These are phyloP conservation scores for Curvularia verruculosa DNA, from an alignment of 2,329 filamentous ascomycete species.

Conservation along the genomic window DNA sequence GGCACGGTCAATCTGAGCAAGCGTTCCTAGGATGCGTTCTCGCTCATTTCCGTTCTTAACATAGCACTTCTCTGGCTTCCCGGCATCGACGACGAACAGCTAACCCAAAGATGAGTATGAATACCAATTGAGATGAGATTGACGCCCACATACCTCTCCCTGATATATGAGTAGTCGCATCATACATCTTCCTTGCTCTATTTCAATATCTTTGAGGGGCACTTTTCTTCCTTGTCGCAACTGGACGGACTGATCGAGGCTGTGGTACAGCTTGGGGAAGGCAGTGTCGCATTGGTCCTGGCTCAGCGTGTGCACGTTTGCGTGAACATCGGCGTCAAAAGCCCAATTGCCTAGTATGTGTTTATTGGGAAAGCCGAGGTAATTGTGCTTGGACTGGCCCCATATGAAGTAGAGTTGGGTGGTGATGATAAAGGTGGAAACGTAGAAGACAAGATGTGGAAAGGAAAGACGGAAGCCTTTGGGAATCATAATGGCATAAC, in stretches of 20 bases:
- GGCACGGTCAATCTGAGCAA: slow-evolving; percentile 43
- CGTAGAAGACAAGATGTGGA: slow-evolving; percentile 37
- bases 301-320: slow-evolving; percentile 42
- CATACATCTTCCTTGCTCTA: slow-evolving; percentile 41
- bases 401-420: slow-evolving; percentile 39
- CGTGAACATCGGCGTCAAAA: slow-evolving; percentile 40
- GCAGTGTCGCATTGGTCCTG: slow-evolving; percentile 42
- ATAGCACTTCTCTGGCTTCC: slow-evolving; percentile 42
- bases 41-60: slow-evolving; percentile 44
- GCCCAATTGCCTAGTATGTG: slow-evolving; percentile 23
- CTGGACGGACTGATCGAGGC: slow-evolving; percentile 35
- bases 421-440: slow-evolving; percentile 39
- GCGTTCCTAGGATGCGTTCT: slow-evolving; percentile 43
- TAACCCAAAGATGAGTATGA: slow-evolving; percentile 19
- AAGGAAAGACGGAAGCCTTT: slow-evolving; percentile 38
- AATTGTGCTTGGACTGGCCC: slow-evolving; percentile 31
- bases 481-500: slow-evolving; percentile 43
- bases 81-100: slow-evolving; percentile 42
- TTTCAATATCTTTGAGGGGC: slow-evolving; percentile 36
- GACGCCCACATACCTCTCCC: slow-evolving; percentile 33
- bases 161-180: slow-evolving; percentile 39
- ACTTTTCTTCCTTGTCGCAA: slow-evolving; percentile 36
- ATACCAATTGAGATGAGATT: neutral
- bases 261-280: slow-evolving; percentile 42
- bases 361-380: slow-evolving; percentile 15